phyloP scores from a whole-genome alignment of 768 basidiomycete genomes.

The Mycena filopes region DNA sequence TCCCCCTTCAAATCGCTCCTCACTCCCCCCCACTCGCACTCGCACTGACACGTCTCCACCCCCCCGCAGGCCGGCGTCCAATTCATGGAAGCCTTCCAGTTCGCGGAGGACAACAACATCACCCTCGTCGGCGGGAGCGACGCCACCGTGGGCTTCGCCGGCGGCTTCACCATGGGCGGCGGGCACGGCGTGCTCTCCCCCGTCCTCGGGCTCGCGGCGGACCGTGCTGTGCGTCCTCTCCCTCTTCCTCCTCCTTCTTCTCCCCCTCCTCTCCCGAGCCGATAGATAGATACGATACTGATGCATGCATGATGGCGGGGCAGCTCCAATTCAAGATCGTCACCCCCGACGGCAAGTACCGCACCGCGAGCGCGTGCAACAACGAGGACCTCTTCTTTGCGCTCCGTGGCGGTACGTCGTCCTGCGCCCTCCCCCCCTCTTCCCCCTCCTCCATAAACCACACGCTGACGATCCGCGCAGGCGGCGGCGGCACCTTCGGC shows the following conservation, averaged over 20 bases:
- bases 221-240: conserved; percentile 50
- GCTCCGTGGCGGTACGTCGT: conserved; percentile 54
- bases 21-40: background rate
- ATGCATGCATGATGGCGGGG: background rate
- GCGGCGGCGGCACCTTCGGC: conserved; percentile 60
- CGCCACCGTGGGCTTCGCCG: conserved; percentile 52
- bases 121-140: conserved; percentile 59
- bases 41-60: background rate
- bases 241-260: background rate
- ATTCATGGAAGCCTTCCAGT: conserved; percentile 54
- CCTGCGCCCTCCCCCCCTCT: background rate
- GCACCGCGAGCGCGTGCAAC: conserved; percentile 59
- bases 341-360: conserved; percentile 60
- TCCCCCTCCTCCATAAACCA: conserved; percentile 12
- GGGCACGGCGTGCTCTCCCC: conserved; percentile 57
- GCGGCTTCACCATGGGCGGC: conserved; percentile 51
- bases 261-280: too few species aligned
- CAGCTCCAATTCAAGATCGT: conserved; percentile 64
- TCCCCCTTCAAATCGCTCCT: too few species aligned
- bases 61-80: conserved; percentile 56
- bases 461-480: conserved; percentile 30
- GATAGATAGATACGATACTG: background rate
- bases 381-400: conserved; percentile 66
- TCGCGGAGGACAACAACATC: conserved; percentile 56
- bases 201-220: conserved; percentile 58